Evolutionary conservation across 257 asterid species (phyloP), one percentile per base, ranked within the genome.

Genomic region (Nicotiana sylvestris): DNA sequence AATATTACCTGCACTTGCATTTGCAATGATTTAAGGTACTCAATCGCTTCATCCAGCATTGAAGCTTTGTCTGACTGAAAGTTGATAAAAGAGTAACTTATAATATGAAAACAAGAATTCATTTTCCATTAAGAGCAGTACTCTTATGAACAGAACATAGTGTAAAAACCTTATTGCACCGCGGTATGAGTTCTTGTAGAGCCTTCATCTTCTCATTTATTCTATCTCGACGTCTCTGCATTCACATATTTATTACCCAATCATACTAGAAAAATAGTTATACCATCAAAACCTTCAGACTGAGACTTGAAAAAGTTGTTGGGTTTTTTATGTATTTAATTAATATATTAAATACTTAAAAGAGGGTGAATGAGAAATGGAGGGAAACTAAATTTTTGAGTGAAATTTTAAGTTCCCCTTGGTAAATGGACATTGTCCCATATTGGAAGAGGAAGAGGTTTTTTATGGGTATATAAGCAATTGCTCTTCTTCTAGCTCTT

Each of bases 21-120:
- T 78, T 87, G 91, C 51, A 90, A 85, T 66, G 89, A 89, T 83
- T 88, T 90, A 60, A 88, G 77, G 89, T 90, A 90, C 86, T 90
- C 90, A 62, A 90, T 88, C 62, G 90, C 91, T 80, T 88, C 91
- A 25, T 90, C 92, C 70, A 88, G 82, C 93, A 86, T 88, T 27
- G 90, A 90, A 84, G 90, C 91, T 81, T 88, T 90, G 80, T 90
- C 91, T 27, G 93, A 43, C 93, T 90, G 87, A 77, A 77, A 76
- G 57, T 65, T 80, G 66, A 60, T 53, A 74, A 13, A 33, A 37
- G 37, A 81, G 37, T 9, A 32, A 53, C 27, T 21, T 11, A 51
- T 27, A 66, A n/a, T 30, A 4, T 77, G 10, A 49, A 37, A 77
- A 29, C 27, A 55, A 62, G 37, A 77, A 76, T 2, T 21, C n/a